Evolutionary conservation across 495 filamentous ascomycete genomes (phyloP).

Genomic region (Niebla homalea): DNA sequence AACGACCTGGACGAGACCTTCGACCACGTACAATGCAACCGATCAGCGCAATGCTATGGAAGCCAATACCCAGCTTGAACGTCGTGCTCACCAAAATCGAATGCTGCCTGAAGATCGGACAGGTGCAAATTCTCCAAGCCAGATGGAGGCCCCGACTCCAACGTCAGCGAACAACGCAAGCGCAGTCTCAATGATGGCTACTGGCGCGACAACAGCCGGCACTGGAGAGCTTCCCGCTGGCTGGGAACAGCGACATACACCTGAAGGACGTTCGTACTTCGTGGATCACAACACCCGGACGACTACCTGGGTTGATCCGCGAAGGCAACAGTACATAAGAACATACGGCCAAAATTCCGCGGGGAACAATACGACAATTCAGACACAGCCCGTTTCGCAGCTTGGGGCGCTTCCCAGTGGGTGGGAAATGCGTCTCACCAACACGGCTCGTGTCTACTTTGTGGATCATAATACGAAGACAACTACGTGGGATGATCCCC

Average conservation of each 20-base stretch:
- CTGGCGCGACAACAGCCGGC: slow-evolving; percentile 85
- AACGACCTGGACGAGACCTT: slow-evolving; percentile 88
- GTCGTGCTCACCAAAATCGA: slow-evolving; percentile 84
- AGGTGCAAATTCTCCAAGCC: slow-evolving; percentile 80
- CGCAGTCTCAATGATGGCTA: slow-evolving; percentile 79
- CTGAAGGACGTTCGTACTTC: slow-evolving; percentile 90
- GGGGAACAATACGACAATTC: slow-evolving; percentile 68
- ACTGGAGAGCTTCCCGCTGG: slow-evolving; percentile 89
- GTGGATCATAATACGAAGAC: slow-evolving; percentile 99
- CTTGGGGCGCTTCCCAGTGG: slow-evolving; percentile 92
- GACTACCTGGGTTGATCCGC: slow-evolving; percentile 98
- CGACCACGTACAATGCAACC: slow-evolving; percentile 64
- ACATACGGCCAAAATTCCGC: slow-evolving; percentile 82
- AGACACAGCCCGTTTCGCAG: slow-evolving; percentile 95
- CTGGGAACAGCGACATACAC: slow-evolving; percentile 92
- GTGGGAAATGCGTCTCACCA: slow-evolving; percentile 99
- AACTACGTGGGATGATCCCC: slow-evolving; percentile 98
- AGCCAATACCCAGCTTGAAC: slow-evolving; percentile 79
- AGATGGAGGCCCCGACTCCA: slow-evolving; percentile 33
- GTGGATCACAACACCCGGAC: slow-evolving; percentile 99
- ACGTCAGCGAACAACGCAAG: slow-evolving; percentile 32
- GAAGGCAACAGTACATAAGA: slow-evolving; percentile 92
- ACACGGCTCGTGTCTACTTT: slow-evolving; percentile 95
- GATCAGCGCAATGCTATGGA: slow-evolving; percentile 67
- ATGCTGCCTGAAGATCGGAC: slow-evolving; percentile 94